Conservation (phyloP, 2,329 filamentous ascomycete species). For the Colletotrichum abscissum region DNA sequence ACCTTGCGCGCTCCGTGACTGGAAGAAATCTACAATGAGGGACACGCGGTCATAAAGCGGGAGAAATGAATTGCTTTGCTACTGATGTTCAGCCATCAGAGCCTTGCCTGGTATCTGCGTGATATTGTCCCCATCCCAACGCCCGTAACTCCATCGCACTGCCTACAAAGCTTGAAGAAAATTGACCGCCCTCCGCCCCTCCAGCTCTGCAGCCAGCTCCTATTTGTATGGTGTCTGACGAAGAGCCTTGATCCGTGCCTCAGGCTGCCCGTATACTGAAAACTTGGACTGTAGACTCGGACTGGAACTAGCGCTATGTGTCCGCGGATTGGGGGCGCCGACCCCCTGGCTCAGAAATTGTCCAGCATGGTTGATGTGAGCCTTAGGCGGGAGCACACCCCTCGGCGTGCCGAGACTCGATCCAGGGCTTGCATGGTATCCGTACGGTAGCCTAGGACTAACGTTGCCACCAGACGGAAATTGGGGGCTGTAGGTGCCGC, state of each 20-base stretch:
- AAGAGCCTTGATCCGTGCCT: background rate
- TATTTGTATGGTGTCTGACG: background rate
- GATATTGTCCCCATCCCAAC: no score
- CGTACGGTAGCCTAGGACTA: constrained; percentile 7
- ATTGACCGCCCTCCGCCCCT: no score
- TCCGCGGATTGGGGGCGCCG: background rate
- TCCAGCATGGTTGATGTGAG: background rate
- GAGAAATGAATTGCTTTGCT: no score
- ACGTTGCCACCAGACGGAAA: background rate
- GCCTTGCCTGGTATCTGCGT: no score
- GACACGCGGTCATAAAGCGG: no score
- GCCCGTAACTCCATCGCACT: no score
- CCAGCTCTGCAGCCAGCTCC: no score
- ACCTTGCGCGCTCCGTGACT: no score
- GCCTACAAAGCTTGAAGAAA: no score
- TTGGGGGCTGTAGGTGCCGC: background rate
- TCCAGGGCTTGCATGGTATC: background rate
- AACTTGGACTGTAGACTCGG: constrained; percentile 1
- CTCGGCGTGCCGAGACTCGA: background rate
- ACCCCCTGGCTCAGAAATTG: background rate
- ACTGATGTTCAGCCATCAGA: no score
- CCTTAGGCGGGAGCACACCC: background rate
- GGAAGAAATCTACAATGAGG: no score
- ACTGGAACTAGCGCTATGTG: background rate
- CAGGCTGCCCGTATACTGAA: background rate